These are phyloP conservation scores for Sclerotinia sclerotiorum DNA, from an alignment of 2,329 filamentous ascomycete species.

Conservation along the genomic window DNA sequence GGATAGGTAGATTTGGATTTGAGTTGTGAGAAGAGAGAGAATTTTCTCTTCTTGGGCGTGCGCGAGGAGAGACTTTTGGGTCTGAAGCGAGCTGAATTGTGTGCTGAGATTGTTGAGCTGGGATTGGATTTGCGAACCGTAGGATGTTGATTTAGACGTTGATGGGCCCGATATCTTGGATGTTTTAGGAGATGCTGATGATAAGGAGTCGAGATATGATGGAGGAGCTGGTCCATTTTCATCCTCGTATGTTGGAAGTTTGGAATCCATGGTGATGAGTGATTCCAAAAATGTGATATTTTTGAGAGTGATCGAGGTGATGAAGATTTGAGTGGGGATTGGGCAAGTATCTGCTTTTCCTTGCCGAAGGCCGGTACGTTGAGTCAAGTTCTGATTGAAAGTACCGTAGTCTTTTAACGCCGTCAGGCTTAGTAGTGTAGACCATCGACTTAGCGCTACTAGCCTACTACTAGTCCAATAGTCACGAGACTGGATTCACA, in stretches of 20 bases:
- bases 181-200: conserved; percentile 19
- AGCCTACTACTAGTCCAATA: not conserved
- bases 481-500: not conserved
- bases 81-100: conserved; percentile 31
- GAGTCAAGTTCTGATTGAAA: not conserved
- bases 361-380: not conserved
- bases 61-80: conserved; percentile 30
- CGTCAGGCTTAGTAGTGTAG: not conserved
- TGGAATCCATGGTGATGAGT: conserved; percentile 31
- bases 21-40: conserved; percentile 34
- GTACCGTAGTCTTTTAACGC: not conserved
- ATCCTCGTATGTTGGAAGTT: conserved; percentile 23
- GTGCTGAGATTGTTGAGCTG: conserved; percentile 33
- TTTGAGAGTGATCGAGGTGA: not conserved
- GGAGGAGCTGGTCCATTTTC: conserved; percentile 32
- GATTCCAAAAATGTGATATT: not conserved
- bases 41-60: conserved; percentile 36
- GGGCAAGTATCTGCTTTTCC: not conserved
- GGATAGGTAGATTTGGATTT: conserved; percentile 36
- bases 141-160: conserved; percentile 25
- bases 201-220: conserved; percentile 30
- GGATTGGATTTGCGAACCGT: conserved; percentile 33
- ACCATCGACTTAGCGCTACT: not conserved
- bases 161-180: conserved; percentile 18
- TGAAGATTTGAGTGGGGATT: not conserved